A percentile compares a stretch with the other conserved stretches of the same genome.
Evolutionary conservation across 1,284 basidiomycete species (phyloP).

Genomic region (Fomitopsis schrenkii): DNA sequence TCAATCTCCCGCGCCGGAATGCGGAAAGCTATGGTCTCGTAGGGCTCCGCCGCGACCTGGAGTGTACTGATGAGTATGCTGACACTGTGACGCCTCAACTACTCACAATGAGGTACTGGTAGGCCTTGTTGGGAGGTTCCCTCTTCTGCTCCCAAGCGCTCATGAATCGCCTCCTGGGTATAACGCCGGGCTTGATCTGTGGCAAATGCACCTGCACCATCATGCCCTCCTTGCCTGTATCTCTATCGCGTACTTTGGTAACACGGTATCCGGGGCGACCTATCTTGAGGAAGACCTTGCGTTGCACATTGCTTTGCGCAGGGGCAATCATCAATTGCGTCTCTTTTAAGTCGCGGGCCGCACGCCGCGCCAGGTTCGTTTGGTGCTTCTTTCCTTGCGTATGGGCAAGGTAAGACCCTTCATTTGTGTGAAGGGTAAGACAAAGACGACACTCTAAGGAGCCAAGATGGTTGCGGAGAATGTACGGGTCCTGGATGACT

Average conservation of each 20-base stretch:
- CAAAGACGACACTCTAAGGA: slow-evolving; percentile 98
- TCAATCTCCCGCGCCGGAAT: slow-evolving; percentile 98
- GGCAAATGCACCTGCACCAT: slow-evolving; percentile 97
- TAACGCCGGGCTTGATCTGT: slow-evolving; percentile 85
- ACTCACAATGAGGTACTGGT: slow-evolving; percentile 95
- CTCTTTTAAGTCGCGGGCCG: slow-evolving; percentile 94
- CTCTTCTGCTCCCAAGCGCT: slow-evolving; percentile 97
- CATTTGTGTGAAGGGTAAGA: slow-evolving; percentile 97
- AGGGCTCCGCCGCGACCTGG: slow-evolving; percentile 96
- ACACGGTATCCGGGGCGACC: slow-evolving; percentile 93
- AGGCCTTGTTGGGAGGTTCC: slow-evolving; percentile 92
- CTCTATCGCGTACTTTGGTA: slow-evolving; percentile 80
- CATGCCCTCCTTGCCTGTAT: slow-evolving; percentile 85
- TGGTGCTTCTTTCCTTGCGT: slow-evolving; percentile 99
- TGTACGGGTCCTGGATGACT: slow-evolving; percentile 85
- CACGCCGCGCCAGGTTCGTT: slow-evolving; percentile 94
- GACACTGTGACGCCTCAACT: neutral
- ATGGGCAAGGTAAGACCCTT: slow-evolving; percentile 98
- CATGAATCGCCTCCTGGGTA: slow-evolving; percentile 93
- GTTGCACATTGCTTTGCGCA: slow-evolving; percentile 70
- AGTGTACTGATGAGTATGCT: neutral
- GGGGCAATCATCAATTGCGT: slow-evolving; percentile 83
- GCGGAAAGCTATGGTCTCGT: slow-evolving; percentile 98
- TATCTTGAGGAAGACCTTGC: slow-evolving; percentile 97
- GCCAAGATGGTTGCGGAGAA: slow-evolving; percentile 95